Evolutionary conservation across 495 filamentous ascomycete species (phyloP).

Genomic region (Tuber calosporum): DNA sequence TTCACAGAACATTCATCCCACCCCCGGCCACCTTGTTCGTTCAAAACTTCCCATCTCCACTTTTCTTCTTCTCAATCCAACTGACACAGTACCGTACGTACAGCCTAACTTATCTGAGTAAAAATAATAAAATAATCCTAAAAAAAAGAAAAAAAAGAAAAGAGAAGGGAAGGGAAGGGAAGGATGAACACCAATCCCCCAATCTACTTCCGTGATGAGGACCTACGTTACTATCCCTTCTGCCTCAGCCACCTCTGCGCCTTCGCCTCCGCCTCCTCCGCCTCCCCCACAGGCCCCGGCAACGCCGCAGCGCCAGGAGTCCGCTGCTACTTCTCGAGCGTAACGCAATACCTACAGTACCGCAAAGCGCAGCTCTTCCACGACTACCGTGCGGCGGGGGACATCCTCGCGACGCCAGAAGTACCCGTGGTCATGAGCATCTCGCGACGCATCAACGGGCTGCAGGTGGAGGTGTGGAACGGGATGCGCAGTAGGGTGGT

Average conservation of each 20-base stretch:
- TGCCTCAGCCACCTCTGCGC: background rate
- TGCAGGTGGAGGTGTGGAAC: slow-evolving; percentile 2
- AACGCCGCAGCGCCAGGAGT: background rate
- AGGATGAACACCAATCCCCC: background rate
- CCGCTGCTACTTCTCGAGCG: background rate
- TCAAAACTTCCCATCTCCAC: background rate
- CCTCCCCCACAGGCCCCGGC: background rate
- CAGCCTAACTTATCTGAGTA: background rate
- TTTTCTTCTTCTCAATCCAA: background rate
- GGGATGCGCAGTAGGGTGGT: background rate
- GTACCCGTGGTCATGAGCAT: background rate
- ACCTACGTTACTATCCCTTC: background rate
- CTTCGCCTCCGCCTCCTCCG: background rate
- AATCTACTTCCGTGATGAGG: background rate
- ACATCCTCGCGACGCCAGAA: slow-evolving; percentile 1
- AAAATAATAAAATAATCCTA: background rate
- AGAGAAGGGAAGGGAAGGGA: background rate
- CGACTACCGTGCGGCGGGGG: background rate
- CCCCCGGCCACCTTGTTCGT: background rate
- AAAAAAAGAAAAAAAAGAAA: background rate
- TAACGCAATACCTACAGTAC: background rate
- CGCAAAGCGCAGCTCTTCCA: background rate
- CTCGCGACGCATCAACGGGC: background rate
- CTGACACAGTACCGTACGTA: background rate
- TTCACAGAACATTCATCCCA: background rate